phyloP scores from a whole-genome alignment of 805 yeast genomes.

The Grigorovia yakushimaensis region DNA sequence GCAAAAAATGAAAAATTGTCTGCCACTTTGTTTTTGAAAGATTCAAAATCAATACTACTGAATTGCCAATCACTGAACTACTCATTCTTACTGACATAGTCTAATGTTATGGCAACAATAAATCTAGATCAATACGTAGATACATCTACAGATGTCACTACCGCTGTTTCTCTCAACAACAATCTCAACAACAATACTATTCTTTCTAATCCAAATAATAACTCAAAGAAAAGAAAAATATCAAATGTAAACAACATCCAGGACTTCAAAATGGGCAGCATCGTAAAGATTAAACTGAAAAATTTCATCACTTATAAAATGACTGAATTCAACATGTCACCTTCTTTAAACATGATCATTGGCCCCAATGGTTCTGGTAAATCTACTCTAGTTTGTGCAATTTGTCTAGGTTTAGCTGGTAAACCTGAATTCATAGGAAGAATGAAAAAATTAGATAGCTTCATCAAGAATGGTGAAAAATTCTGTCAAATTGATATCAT shows the following conservation, averaged over 20 bases:
- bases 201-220: not conserved
- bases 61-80: no score
- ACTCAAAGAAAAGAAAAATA: not conserved
- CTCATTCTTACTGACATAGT: no score
- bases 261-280: slow-evolving; percentile 29
- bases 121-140: not conserved
- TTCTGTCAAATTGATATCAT: slow-evolving; percentile 29
- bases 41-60: no score
- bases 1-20: no score
- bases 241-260: not conserved
- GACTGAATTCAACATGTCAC: slow-evolving; percentile 69
- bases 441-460: slow-evolving; percentile 48
- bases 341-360: slow-evolving; percentile 78
- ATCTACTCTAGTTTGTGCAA: slow-evolving; percentile 84
- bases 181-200: not conserved
- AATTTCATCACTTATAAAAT: slow-evolving; percentile 64
- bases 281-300: slow-evolving; percentile 43
- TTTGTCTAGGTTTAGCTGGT: slow-evolving; percentile 83
- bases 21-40: no score
- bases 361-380: slow-evolving; percentile 98
- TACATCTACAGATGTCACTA: not conserved
- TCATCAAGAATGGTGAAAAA: slow-evolving; percentile 59
- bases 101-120: not conserved
- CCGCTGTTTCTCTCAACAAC: no score
- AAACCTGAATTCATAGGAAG: slow-evolving; percentile 63